Conservation (phyloP, 805 yeast species). For the Cyberlindnera euphorbiiphila region DNA sequence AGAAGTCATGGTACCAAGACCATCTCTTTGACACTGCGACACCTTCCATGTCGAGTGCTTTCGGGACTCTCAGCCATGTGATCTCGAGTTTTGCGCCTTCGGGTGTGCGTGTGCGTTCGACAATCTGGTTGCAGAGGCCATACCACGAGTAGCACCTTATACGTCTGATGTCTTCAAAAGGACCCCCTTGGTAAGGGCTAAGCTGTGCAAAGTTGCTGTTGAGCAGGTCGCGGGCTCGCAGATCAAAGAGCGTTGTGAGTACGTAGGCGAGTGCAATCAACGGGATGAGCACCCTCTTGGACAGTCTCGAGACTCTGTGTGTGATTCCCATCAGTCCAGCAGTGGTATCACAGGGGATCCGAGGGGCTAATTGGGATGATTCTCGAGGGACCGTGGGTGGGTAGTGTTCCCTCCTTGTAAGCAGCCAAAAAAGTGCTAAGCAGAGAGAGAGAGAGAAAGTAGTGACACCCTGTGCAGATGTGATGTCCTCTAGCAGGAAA, state of each 20-base stretch:
- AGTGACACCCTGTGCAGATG: too few species aligned
- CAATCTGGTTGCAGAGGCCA: slow-evolving; percentile 26
- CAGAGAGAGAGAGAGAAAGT: background rate
- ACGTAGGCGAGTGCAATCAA: slow-evolving; percentile 12
- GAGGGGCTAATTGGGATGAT: too few species aligned
- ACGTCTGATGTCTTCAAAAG: slow-evolving; percentile 29
- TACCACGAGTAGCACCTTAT: slow-evolving; percentile 31
- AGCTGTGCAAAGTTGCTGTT: slow-evolving; percentile 16
- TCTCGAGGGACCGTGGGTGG: too few species aligned
- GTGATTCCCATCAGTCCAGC: slow-evolving; percentile 6
- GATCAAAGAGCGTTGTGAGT: slow-evolving; percentile 14
- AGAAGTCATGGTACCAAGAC: slow-evolving; percentile 23
- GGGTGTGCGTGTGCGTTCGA: slow-evolving; percentile 8
- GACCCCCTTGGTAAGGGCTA: slow-evolving; percentile 29
- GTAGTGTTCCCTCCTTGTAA: too few species aligned
- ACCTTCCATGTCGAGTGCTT: slow-evolving; percentile 24
- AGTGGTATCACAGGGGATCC: too few species aligned
- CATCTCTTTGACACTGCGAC: slow-evolving; percentile 13
- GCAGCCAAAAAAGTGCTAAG: too few species aligned
- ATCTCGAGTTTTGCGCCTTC: slow-evolving; percentile 10
- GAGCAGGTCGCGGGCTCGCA: slow-evolving; percentile 23
- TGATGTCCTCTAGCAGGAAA: too few species aligned
- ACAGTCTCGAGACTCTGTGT: slow-evolving; percentile 9
- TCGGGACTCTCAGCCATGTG: slow-evolving; percentile 27
- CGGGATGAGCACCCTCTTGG: slow-evolving; percentile 19